Evolutionary conservation across 2,329 filamentous ascomycete genomes (phyloP), one percentile per base, ranked within the genome.

Genomic region (Alternaria triticina): DNA sequence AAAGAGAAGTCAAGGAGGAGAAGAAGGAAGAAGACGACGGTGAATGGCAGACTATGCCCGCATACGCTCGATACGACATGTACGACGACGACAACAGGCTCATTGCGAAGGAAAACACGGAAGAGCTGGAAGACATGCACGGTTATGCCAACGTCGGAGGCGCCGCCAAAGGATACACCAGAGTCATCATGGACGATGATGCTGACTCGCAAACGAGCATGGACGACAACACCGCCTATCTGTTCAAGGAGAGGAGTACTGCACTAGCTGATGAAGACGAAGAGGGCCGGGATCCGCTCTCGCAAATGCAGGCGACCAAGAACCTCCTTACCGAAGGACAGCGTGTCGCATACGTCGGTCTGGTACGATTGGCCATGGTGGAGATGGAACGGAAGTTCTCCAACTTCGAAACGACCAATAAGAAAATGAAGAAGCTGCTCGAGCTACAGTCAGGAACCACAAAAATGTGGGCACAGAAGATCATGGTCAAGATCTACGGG

Each of bases 401-500:
- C 60, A 79, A 81, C 11, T 78, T 94, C 43, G 86, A 89, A 64
- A 81, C 82, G 23, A 89, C 82, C 27, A 89, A 86, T 3, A 92
- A 86, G 72, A 87, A 85, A 45, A 86, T 88, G 2, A 96, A 91
- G 80, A 97, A 95, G 78, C 83, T 89, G 46, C 78, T 94, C 11
- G 85, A 87, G 28, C 82, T 90, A 64, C 88, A 91, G 0, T 83
- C 89, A 11, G 96, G 97, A 79, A 88, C 90, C 36, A 90, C 92
- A 83, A 91, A 91, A 80, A 97, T 97, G 91, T 99, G 95, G 95
- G 90, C 92, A 60, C 96, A 99, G 79, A 96, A 96, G 83, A 97
- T 97, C 87, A 99, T 99, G 94, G 89, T 97, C 64, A 89, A 95
- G 23, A 80, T 99, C 12, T 99, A 98, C 79, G 84, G 89, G 12